Base-by-base conservation (phyloP, 1,284 basidiomycete genomes). In the Lignosus rhinocerotis region DNA sequence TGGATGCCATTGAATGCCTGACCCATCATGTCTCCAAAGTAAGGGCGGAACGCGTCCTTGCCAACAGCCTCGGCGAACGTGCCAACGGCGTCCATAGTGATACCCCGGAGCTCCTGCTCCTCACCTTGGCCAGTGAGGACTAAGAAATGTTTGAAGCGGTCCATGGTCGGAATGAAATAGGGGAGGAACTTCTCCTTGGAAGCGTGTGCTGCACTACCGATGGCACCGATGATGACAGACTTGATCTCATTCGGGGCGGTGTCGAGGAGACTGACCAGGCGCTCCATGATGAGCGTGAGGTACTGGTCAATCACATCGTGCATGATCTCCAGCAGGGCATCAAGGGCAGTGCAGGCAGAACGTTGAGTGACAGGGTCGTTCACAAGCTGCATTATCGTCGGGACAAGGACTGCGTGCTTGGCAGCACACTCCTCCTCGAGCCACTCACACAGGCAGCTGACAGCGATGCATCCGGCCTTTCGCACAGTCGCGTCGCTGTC, bases 61-160 rank as follows among this genome's bases (percentile, higher is more conserved):
- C 97, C 97, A 53, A 99, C 94, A 14, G 97, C 95, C 76, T 98
- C 97, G 36, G 96, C 94, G 66, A 99, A 94, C 0, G 97, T 99
- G 49, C 97, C 97, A 63, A 98, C 90, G 38, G 97, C 95, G 77
- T 99, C 97, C 85, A 97, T 98, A 30, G 96, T 92, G 71, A 98
- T 97, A 44, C 97, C 97, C 61, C 97, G 93, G 44, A 99, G 85
- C 70, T 99, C 96, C 66, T 87, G 89, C 72, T 96, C 94, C 70
- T 94, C 93, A 44, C 91, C 92, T 68, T 94, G 93, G 39, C 84
- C 87, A 42, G 86, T 86, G 54, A 94, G 86, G 44, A 92, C 81
- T 51, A 93, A 83, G 77, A 99, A 93, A 67, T 93, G 92, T 65
- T 92, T 87, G 66, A 99, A 85, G 60, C 88, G 89, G 66, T 86